Conservation (phyloP, 208 protist species). For the Zelonia costaricensis region DNA sequence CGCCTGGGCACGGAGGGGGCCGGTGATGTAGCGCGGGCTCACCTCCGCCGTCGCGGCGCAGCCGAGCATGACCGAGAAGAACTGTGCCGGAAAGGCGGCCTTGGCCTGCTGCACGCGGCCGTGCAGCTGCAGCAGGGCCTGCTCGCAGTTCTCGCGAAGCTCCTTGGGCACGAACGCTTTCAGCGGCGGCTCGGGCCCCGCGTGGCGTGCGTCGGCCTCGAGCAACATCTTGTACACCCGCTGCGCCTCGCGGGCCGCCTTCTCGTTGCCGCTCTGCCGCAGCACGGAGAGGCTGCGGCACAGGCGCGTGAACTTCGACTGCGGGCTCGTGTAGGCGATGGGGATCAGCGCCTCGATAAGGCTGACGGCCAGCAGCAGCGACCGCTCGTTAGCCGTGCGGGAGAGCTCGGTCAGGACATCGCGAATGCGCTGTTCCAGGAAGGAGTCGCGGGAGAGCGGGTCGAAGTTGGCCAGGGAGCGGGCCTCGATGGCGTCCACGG, state of each 20-base stretch:
- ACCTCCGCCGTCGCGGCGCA: conserved; percentile 71
- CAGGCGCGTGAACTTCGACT: conserved; percentile 80
- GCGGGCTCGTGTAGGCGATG: conserved; percentile 80
- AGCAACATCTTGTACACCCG: conserved; percentile 80
- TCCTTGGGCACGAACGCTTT: conserved; percentile 87
- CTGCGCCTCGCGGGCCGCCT: conserved; percentile 68
- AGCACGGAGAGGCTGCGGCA: conserved; percentile 79
- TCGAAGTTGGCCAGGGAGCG: conserved; percentile 81
- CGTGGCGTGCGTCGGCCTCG: conserved; percentile 45
- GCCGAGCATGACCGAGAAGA: conserved; percentile 77
- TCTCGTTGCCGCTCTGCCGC: conserved; percentile 71
- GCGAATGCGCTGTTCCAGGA: conserved; percentile 84
- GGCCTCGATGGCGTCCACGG: conserved; percentile 74
- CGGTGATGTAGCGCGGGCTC: conserved; percentile 74
- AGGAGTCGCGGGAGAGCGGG: conserved; percentile 69
- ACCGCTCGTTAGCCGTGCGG: conserved; percentile 46
- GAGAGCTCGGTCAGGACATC: conserved; percentile 77
- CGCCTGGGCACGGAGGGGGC: conserved; percentile 51
- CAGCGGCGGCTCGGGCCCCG: conserved; percentile 55
- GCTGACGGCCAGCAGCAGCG: conserved; percentile 57
- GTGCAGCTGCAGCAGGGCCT: conserved; percentile 81
- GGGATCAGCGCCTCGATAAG: conserved; percentile 83
- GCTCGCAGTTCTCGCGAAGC: conserved; percentile 80
- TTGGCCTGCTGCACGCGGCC: conserved; percentile 59
- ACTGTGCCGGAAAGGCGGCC: conserved; percentile 64